Conservation (phyloP, 2,329 filamentous ascomycete genomes). For the Diaporthe citri region DNA sequence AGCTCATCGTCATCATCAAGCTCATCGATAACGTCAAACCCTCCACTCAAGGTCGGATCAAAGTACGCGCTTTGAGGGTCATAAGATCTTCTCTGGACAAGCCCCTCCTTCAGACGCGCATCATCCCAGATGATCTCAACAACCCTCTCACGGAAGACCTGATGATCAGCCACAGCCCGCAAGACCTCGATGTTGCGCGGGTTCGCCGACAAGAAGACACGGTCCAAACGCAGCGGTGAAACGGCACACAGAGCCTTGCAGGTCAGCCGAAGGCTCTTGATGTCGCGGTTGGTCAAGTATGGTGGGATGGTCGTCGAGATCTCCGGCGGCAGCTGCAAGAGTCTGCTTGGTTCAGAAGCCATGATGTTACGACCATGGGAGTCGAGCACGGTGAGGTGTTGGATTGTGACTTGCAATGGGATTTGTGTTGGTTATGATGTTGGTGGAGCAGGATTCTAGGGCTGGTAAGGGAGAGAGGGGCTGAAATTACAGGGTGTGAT, state of each 20-base stretch:
- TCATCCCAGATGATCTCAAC: constrained; percentile 29
- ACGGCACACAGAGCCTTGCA: constrained; percentile 11
- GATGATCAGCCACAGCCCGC: neutral
- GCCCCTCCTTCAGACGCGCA: constrained; percentile 13
- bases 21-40: neutral
- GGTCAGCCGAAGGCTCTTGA: constrained; percentile 26
- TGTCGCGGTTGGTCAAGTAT: constrained; percentile 13
- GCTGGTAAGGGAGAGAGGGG: neutral
- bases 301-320: neutral
- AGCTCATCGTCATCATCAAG: constrained; percentile 5
- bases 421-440: neutral
- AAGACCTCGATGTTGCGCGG: constrained; percentile 23
- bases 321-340: constrained; percentile 16
- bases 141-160: neutral
- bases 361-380: neutral
- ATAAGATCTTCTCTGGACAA: neutral
- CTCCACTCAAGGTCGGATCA: neutral
- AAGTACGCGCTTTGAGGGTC: neutral
- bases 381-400: neutral
- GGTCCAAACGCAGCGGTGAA: neutral
- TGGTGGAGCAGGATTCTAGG: neutral
- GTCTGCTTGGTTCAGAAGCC: neutral
- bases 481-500: neutral
- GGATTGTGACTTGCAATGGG: neutral
- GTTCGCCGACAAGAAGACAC: constrained; percentile 29